Evolutionary conservation across 352 stramenopile species (phyloP).

Genomic region (Globisporangium uncinulatum): DNA sequence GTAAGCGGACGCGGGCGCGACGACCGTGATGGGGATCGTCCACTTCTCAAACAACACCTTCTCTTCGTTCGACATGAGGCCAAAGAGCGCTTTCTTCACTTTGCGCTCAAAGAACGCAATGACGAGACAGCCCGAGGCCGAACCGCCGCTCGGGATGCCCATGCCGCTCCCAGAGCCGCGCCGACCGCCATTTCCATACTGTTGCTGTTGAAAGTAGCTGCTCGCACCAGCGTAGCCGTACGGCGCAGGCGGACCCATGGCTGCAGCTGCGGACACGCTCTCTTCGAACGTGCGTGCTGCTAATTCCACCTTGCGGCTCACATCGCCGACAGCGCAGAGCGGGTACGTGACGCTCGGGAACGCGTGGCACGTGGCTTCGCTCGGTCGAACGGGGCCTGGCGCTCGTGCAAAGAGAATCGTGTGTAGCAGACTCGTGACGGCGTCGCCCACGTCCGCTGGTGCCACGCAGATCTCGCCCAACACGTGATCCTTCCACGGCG

Average conservation of each 20-base stretch:
- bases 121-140: slow-evolving; percentile 38
- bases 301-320: slow-evolving; percentile 73
- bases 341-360: slow-evolving; percentile 78
- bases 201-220: slow-evolving; percentile 12
- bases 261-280: slow-evolving; percentile 17
- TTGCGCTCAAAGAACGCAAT: slow-evolving; percentile 79
- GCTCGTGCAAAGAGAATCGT: slow-evolving; percentile 79
- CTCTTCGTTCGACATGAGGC: slow-evolving; percentile 81
- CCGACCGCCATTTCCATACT: slow-evolving; percentile 23
- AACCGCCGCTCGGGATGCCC: slow-evolving; percentile 9
- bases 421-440: slow-evolving; percentile 63
- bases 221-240: slow-evolving; percentile 12
- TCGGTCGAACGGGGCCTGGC: slow-evolving; percentile 62
- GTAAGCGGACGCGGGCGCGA: slow-evolving; percentile 32
- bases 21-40: slow-evolving; percentile 63
- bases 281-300: slow-evolving; percentile 62
- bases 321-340: slow-evolving; percentile 68
- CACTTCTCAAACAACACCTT: slow-evolving; percentile 85
- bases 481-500: slow-evolving; percentile 51
- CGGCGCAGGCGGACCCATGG: slow-evolving; percentile 8
- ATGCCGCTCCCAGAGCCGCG: slow-evolving; percentile 19
- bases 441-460: slow-evolving; percentile 52
- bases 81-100: slow-evolving; percentile 80
- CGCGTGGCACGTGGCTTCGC: slow-evolving; percentile 65
- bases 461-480: slow-evolving; percentile 60